Evolutionary conservation across 257 asterid species (phyloP).

Genomic region (Perilla frutescens): DNA sequence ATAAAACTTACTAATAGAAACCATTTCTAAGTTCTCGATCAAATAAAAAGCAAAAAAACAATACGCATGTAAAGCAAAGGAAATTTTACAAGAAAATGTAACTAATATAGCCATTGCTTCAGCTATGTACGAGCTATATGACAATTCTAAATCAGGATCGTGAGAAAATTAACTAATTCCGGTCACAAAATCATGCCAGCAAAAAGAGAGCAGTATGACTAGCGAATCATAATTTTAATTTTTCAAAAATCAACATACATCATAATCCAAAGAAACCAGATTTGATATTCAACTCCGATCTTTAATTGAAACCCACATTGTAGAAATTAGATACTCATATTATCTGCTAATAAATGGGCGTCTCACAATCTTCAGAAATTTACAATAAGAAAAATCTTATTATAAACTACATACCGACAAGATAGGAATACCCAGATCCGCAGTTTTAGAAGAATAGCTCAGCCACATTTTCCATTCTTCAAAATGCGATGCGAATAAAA

Average conservation of each 20-base stretch:
- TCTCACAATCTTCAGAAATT: not conserved
- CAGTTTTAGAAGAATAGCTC: not conserved
- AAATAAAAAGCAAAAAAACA: not conserved
- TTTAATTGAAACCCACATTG: constrained; percentile 22
- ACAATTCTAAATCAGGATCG: not conserved
- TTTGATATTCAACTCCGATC: constrained; percentile 20
- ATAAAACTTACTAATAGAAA: not conserved
- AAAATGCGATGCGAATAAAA: constrained; percentile 6
- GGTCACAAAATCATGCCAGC: not conserved
- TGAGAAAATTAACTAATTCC: not conserved
- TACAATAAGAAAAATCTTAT: constrained; percentile 3
- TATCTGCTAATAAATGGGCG: constrained; percentile 3
- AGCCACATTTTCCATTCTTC: constrained; percentile 15
- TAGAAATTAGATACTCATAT: not conserved
- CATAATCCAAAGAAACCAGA: constrained; percentile 1
- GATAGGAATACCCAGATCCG: constrained; percentile 32
- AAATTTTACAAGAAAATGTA: not conserved
- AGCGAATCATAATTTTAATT: not conserved
- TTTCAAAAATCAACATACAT: not conserved
- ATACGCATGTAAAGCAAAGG: not conserved
- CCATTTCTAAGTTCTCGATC: not conserved
- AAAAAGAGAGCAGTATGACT: constrained; percentile 10
- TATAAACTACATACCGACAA: not conserved
- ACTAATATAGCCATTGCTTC: not conserved
- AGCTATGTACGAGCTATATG: not conserved